A percentile compares a stretch with the other conserved stretches of the same genome.
These are phyloP conservation scores for Guillardia theta DNA, from an alignment of 78 protist species.

Conservation along the genomic window DNA sequence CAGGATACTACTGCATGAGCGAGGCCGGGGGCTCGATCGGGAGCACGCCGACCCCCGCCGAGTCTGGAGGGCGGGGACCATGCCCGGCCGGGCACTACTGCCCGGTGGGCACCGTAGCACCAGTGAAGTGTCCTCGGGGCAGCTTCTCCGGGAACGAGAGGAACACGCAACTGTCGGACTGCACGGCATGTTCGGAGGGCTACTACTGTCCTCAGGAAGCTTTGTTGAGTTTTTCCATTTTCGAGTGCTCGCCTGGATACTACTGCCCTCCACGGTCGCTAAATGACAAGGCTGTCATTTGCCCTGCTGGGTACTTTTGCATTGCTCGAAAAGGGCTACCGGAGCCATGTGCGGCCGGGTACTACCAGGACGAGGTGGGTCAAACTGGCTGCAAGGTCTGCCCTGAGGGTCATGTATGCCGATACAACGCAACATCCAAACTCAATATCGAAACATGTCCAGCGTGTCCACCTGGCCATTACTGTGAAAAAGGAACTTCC, in stretches of 20 bases:
- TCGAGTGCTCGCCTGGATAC: slow-evolving; percentile 31
- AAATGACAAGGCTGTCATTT: neutral
- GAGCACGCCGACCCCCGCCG: neutral
- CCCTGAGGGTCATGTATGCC: too few relatives aligned
- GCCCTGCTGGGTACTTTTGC: neutral
- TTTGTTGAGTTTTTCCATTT: neutral
- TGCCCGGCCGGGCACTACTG: slow-evolving; percentile 44
- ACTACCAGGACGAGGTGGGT: neutral
- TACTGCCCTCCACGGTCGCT: too few relatives aligned
- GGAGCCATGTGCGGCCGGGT: neutral
- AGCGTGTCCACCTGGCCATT: slow-evolving; percentile 55
- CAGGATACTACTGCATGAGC: slow-evolving; percentile 65
- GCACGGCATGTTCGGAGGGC: slow-evolving; percentile 6
- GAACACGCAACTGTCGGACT: neutral
- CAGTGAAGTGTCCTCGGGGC: slow-evolving; percentile 32
- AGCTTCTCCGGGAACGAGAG: neutral
- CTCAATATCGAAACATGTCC: too few relatives aligned
- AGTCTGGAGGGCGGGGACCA: neutral
- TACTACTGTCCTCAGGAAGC: neutral
- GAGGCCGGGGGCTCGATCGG: neutral
- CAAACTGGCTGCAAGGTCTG: neutral
- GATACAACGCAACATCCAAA: too few relatives aligned
- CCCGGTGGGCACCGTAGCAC: neutral
- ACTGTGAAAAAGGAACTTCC: neutral
- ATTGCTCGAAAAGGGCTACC: neutral